Evolutionary conservation across 257 asterid species (phyloP), one percentile per base, ranked within the genome.

Genomic region (Fraxinus pennsylvanica): DNA sequence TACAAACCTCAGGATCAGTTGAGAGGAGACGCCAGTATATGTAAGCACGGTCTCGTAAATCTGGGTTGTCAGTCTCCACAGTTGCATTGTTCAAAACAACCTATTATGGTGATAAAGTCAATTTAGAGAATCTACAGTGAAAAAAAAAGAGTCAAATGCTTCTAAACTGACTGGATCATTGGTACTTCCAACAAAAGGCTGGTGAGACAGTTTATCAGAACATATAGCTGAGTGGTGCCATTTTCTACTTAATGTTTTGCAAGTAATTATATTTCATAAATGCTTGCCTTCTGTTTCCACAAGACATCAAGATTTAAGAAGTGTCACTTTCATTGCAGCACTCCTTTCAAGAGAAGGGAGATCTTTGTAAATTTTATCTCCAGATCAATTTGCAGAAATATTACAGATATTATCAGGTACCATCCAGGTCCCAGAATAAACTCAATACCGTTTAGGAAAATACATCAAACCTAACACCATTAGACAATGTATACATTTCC

Each of bases 11-110:
- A 7, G 99, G 99, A 82, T 96, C 99, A 66, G 99, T 92, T 74
- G 99, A 96, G 65, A 96, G 97, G 81, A 96, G 98, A 67, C 99
- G 98, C 99, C 99, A 96, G 83, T 96, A 96, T 81, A 96, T 96
- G 83, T 96, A 96, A 47, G 99, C 99, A 78, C 99, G 97, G 85
- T 96, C 99, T 78, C 99, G 87, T 85, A 96, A 90, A 88, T 96
- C 99, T 59, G 99, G 99, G 73, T 96, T 96, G 80, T 96, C 98
- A 72, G 99, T 93, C 87, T 96, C 99, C 82, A 93, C 97, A 73
- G 99, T 96, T 71, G 99, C 99, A 88, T 96, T 93, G 81, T 93
- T 93, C 86, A 96, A 86, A 78, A 96, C 99, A 81, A 92, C 99
- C 99, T 96, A 82, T 73, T 74, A 77, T 9, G 9, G 25, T 54